Evolutionary conservation across 2,329 filamentous ascomycete genomes (phyloP), one percentile per base, ranked within the genome.

Genomic region (Sarocladium brachiariae): DNA sequence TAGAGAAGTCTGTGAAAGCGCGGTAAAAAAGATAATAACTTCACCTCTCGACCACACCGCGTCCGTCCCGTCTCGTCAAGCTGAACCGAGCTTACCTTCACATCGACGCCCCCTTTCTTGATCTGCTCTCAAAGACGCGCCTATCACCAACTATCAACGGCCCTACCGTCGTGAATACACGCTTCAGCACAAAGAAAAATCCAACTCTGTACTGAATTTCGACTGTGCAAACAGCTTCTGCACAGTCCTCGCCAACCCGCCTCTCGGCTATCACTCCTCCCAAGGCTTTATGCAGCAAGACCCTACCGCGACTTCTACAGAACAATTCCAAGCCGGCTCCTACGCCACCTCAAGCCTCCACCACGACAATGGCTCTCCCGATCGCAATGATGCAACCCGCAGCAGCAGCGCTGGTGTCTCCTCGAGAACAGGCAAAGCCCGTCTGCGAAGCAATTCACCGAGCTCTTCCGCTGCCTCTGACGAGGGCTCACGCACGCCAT

Each of bases 231-330:
- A 55, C 59, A 52, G 10, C 56, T 56, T 59, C 64, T 65, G 77
- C 77, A 79, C 76, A 76, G 77, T 77, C 68, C 63, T 59, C 61
- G 16, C 43, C 43, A 14, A 23, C 19, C 43, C 56, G 54, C 56
- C 50, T 52, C 56, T 50, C 58, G 61, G 61, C 60, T 59, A 56
- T 64, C 59, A 61, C 59, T 57, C 60, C 57, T 62, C 65, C 64
- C 65, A 49, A 49, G 74, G 67, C 80, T 84, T 77, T 81, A 84
- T 84, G 81, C 81, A 83, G 73, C 73, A 70, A 76, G 77, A 75
- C 74, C 71, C 70, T 57, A 61, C 62, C 60, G 70, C 73, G 64
- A 69, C 62, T 73, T 67, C 70, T 66, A 63, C 70, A 68, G 63
- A 63, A 58, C 62, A 61, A 61, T 64, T 61, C 57, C 68, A 68